A percentile compares a stretch with the other conserved stretches of the same genome.
phyloP scores from a whole-genome alignment of 2,329 filamentous ascomycete species.

The Ophiocordyceps camponoti-floridani region DNA sequence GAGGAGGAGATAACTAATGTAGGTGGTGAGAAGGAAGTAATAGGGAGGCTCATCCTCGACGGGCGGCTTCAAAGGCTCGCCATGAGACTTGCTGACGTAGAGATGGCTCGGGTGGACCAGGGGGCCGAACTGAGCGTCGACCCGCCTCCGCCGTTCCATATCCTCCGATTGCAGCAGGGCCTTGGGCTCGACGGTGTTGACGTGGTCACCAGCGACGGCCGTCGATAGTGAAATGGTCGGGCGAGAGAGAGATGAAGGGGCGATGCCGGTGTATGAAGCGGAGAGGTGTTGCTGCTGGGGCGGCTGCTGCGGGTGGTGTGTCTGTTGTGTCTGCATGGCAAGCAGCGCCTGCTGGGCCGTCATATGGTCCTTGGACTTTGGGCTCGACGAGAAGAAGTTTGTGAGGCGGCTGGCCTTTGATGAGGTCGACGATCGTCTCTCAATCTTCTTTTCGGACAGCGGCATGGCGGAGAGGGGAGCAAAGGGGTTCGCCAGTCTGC shows the following conservation, averaged over 20 bases:
- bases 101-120: conserved; percentile 64
- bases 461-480: conserved; percentile 29
- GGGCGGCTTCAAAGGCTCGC: conserved; percentile 61
- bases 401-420: conserved; percentile 61
- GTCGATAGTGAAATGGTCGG: conserved; percentile 87
- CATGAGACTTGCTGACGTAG: conserved; percentile 78
- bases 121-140: conserved; percentile 84
- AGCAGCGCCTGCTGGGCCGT: conserved; percentile 50
- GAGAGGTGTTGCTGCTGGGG: conserved; percentile 9
- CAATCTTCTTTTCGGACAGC: conserved; percentile 28
- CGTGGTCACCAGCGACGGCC: conserved; percentile 55
- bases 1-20: conserved; percentile 92
- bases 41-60: conserved; percentile 92
- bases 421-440: conserved; percentile 41
- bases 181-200: conserved; percentile 44
- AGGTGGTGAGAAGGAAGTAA: conserved; percentile 92
- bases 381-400: conserved; percentile 67
- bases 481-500: conserved; percentile 40
- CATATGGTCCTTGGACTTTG: conserved; percentile 52
- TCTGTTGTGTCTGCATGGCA: conserved; percentile 36
- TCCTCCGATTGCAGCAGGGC: conserved; percentile 79
- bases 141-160: conserved; percentile 52
- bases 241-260: conserved; percentile 55
- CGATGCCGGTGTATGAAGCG: conserved; percentile 43
- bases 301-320: conserved; percentile 33